phyloP scores from a whole-genome alignment of 164 flowering plant species.

The Piper longum region DNA sequence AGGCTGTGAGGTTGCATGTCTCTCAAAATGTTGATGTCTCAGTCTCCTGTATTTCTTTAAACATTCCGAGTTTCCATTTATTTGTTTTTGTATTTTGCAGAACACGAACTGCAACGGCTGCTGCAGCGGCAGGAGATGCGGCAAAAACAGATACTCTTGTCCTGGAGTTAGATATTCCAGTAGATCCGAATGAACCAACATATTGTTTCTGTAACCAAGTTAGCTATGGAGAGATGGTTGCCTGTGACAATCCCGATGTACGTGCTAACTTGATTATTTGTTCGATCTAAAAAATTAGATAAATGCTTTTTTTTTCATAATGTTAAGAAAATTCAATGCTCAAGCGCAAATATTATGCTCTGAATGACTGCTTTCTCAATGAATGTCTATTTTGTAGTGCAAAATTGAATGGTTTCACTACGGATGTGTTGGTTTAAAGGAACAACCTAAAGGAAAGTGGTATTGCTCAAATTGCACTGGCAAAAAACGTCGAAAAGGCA shows the following conservation, averaged over 20 bases:
- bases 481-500: slow-evolving; percentile 30
- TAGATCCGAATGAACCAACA: slow-evolving; percentile 95
- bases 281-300: neutral
- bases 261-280: slow-evolving; percentile 6
- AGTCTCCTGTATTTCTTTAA: neutral
- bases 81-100: slow-evolving; percentile 17
- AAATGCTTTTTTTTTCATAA: neutral
- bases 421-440: slow-evolving; percentile 87
- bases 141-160: slow-evolving; percentile 35
- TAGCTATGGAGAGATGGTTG: slow-evolving; percentile 96
- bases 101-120: slow-evolving; percentile 38
- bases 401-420: slow-evolving; percentile 96
- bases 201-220: slow-evolving; percentile 97
- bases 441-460: slow-evolving; percentile 88
- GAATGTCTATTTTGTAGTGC: slow-evolving; percentile 37
- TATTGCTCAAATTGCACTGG: slow-evolving; percentile 67
- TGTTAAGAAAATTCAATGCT: too few relatives aligned
- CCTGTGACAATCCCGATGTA: slow-evolving; percentile 85
- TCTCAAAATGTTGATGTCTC: too few relatives aligned
- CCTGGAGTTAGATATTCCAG: slow-evolving; percentile 87
- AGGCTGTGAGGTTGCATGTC: too few relatives aligned
- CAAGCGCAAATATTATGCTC: neutral
- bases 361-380: neutral
- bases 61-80: neutral
- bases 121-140: slow-evolving; percentile 21